phyloP scores from a whole-genome alignment of 331 rosid genomes.

The Rhamnella rubrinervis region DNA sequence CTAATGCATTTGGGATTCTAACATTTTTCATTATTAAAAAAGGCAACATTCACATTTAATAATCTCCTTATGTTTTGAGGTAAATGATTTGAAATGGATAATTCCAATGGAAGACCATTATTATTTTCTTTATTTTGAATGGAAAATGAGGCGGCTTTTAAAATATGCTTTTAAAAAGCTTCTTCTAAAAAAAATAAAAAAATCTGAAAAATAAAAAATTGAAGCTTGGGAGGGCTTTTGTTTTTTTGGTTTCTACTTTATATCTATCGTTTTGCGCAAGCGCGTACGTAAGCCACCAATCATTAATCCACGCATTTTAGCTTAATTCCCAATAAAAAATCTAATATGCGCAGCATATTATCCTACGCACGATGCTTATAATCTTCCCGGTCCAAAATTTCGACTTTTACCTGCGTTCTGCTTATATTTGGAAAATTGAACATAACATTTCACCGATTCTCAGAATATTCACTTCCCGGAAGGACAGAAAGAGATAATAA shows the following conservation, averaged over 20 bases:
- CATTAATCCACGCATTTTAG: conserved; percentile 4
- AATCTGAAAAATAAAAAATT: no score
- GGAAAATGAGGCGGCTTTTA: no score
- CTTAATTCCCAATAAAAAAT: fast-evolving
- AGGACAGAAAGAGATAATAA: not conserved
- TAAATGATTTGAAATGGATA: no score
- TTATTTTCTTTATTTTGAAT: no score
- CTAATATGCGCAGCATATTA: conserved; percentile 3
- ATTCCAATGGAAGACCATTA: no score
- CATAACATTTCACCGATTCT: not conserved
- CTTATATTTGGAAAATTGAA: not conserved
- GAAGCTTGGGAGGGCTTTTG: no score
- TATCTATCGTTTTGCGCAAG: conserved; percentile 7
- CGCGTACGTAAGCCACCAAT: conserved; percentile 14
- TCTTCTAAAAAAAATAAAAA: no score
- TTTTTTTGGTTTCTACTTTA: not conserved
- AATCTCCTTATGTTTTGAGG: no score
- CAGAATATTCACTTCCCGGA: conserved; percentile 10
- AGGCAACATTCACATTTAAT: no score
- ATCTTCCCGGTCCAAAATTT: not conserved
- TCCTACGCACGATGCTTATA: conserved; percentile 12
- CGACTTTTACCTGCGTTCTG: not conserved
- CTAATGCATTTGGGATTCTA: no score
- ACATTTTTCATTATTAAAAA: no score
- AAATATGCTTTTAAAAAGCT: no score